Evolutionary conservation across 1,284 basidiomycete genomes (phyloP).

Genomic region (Puccinia coronata): DNA sequence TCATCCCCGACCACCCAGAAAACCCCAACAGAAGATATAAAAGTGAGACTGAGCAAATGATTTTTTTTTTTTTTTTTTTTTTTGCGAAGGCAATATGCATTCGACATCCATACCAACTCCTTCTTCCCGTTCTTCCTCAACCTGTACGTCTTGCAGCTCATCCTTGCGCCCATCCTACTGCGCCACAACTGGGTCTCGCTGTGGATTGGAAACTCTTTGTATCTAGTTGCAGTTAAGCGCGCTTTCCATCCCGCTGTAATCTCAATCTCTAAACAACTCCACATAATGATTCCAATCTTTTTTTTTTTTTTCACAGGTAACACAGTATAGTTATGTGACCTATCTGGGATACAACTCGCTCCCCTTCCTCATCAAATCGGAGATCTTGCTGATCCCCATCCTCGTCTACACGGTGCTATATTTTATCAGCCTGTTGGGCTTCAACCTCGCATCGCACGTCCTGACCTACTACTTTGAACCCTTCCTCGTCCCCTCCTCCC

Average conservation of each 20-base stretch:
- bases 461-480: conserved; percentile 70
- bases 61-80: too few species aligned
- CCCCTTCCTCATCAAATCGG: conserved; percentile 84
- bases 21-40: conserved; percentile 65
- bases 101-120: conserved; percentile 90
- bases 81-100: conserved; percentile 70
- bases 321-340: conserved; percentile 84
- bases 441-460: conserved; percentile 79
- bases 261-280: neutral
- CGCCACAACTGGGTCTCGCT: conserved; percentile 86
- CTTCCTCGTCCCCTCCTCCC: neutral
- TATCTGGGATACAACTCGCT: conserved; percentile 86
- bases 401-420: conserved; percentile 76
- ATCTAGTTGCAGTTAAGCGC: conserved; percentile 55
- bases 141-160: conserved; percentile 79
- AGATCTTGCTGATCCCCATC: conserved; percentile 80
- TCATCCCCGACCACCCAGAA: conserved; percentile 67
- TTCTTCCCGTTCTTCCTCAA: conserved; percentile 90
- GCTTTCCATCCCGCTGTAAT: neutral
- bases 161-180: conserved; percentile 76
- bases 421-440: conserved; percentile 79
- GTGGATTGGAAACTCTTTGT: conserved; percentile 73
- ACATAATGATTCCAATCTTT: neutral
- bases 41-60: neutral
- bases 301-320: conserved; percentile 62